phyloP scores from a whole-genome alignment of 2,329 filamentous ascomycete genomes.

The Xylaria sp. region DNA sequence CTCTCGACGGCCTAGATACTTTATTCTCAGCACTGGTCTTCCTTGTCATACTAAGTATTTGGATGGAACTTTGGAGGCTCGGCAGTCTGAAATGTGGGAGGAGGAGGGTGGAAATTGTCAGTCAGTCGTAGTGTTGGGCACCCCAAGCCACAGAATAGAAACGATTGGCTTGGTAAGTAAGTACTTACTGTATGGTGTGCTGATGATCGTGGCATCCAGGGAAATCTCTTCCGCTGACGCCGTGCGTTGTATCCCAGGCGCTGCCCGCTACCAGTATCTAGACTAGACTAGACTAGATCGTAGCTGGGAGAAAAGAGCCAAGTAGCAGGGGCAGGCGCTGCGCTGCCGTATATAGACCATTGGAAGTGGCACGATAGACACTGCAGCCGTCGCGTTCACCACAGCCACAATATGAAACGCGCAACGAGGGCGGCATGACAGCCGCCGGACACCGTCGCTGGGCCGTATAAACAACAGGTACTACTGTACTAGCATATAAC shows the following conservation, averaged over 20 bases:
- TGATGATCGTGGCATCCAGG: constrained; percentile 7
- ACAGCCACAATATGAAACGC: neutral
- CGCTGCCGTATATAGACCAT: neutral
- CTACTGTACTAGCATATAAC: neutral
- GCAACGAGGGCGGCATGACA: neutral
- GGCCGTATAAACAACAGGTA: neutral
- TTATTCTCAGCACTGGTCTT: neutral
- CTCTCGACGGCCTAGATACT: too few species aligned
- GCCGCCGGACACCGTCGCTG: neutral
- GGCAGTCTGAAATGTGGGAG: neutral
- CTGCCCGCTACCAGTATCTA: neutral
- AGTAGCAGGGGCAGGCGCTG: neutral
- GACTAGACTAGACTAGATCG: too few species aligned
- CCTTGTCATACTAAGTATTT: neutral
- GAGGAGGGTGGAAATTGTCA: neutral
- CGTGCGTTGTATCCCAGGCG: neutral
- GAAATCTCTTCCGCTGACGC: neutral
- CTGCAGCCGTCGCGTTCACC: neutral
- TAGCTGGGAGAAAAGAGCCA: neutral
- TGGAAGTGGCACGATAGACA: neutral
- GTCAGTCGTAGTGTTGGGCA: neutral
- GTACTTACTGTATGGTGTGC: neutral
- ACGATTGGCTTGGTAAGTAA: neutral
- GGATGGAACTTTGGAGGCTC: neutral
- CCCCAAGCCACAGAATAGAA: neutral